Percentiles rank a stretch among this genome's conserved stretches.
phyloP scores from a whole-genome alignment of 2,329 filamentous ascomycete species.

The Pyricularia grisea region DNA sequence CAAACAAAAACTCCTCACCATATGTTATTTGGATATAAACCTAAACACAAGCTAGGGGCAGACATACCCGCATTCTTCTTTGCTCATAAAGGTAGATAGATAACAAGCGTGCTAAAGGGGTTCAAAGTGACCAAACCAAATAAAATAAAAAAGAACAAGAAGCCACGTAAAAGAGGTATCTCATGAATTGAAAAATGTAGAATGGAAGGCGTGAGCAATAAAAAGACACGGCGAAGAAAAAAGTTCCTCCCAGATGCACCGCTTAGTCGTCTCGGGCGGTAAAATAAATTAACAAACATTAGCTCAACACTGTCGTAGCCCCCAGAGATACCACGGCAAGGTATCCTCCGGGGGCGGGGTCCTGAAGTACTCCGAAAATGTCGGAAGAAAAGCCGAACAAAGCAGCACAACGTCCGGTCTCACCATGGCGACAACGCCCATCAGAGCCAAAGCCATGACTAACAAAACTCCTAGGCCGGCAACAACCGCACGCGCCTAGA shows the following conservation, averaged over 20 bases:
- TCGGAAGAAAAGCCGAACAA: not conserved
- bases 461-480: not conserved
- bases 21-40: not conserved
- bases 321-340: not conserved
- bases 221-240: not conserved
- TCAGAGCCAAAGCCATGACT: not conserved
- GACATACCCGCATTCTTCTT: not conserved
- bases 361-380: not conserved
- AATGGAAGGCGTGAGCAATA: not conserved
- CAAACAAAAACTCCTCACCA: not conserved
- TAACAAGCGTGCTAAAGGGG: not conserved
- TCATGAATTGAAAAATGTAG: not conserved
- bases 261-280: not conserved
- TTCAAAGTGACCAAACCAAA: not conserved
- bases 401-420: not conserved
- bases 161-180: not conserved
- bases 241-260: not conserved
- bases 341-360: not conserved
- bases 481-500: conserved; percentile 44
- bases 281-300: not conserved
- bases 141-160: not conserved
- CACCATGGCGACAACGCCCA: not conserved
- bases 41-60: not conserved
- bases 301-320: not conserved
- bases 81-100: not conserved